Base-by-base conservation (phyloP, 345 rosid genomes). In the Sapria himalayana region DNA sequence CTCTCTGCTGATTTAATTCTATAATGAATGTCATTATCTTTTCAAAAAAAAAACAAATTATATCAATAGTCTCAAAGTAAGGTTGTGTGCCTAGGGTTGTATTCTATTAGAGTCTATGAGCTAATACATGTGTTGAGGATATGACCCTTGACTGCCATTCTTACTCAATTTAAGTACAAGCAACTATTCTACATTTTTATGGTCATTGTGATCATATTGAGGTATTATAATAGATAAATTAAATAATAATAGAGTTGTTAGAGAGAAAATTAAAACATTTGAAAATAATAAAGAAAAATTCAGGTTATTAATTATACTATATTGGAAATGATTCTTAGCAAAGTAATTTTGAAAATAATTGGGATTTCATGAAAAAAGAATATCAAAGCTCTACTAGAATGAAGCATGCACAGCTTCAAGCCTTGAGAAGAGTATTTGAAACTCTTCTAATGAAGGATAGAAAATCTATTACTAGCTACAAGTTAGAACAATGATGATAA, bases 251-350 rank as follows among this genome's bases (percentile, higher is more conserved):
- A 5, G 15, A 33, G 4, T 2, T 1, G 1, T 11, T 5, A 5
- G 1, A 5, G 6, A 5, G 15, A 33, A 16, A 13, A 1, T 33
- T 1, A 33, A 33, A 13, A 16, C 12, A 5, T 2, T 33, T 1
- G 15, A 33, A 33, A 49, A 19, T 45, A 53, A 25, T 43, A 37
- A 3, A 29, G 24, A 2, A 1, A 37, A 1, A 29, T 53, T 1
- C 40, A 52, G 12, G 45, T 38, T 3, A 52, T 52, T 21, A 39
- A 45, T 6, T 15, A 35, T 9, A 11, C 25, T 11, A 44, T 37
- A 0, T 6, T 37, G 17, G 15, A 45, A 2, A 52, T 12, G 0
- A 21, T 54, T 46, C 25, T 46, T 20, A 17, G 22, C 15, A 33
- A 33, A 2, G 37, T 11, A 7, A 2, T 16, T 2, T 33, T 16